A percentile compares a stretch with the other conserved stretches of the same genome.
phyloP scores from a whole-genome alignment of 2,329 filamentous ascomycete species.

The Cladosporium austrohemisphaericum region DNA sequence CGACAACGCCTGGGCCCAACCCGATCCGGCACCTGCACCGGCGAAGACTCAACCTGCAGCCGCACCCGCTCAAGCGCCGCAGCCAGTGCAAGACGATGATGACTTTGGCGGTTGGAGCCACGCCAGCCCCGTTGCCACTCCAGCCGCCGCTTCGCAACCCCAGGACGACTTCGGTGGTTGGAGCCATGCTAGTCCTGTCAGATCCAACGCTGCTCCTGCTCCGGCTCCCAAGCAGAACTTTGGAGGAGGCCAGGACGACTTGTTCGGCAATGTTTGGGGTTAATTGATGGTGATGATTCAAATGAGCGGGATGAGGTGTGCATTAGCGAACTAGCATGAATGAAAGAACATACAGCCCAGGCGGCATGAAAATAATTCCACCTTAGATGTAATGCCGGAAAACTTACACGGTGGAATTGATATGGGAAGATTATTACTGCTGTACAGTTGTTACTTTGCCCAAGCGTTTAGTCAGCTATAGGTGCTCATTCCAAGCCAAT shows the following conservation, averaged over 20 bases:
- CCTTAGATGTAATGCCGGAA: no score
- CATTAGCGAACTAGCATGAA: constrained; percentile 13
- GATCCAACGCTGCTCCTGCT: constrained; percentile 42
- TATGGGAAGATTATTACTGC: no score
- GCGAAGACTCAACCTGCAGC: constrained; percentile 33
- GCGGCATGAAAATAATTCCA: no score
- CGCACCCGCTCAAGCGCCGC: constrained; percentile 38
- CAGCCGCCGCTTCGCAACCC: constrained; percentile 56
- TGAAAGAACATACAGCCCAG: not conserved
- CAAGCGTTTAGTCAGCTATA: no score
- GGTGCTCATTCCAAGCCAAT: no score
- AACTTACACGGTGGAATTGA: no score
- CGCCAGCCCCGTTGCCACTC: constrained; percentile 44
- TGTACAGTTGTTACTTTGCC: no score
- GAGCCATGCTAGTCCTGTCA: constrained; percentile 63
- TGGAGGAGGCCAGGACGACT: constrained; percentile 66
- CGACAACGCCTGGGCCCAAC: constrained; percentile 71
- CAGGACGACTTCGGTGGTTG: constrained; percentile 97
- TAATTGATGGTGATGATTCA: constrained; percentile 37
- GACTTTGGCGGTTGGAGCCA: constrained; percentile 96
- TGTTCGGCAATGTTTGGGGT: constrained; percentile 96
- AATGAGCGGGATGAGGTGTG: constrained; percentile 3
- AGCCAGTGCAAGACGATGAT: constrained; percentile 74
- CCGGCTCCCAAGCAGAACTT: constrained; percentile 48
- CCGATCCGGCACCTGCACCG: constrained; percentile 45